Conservation (phyloP, 108 stramenopile genomes). For the Bacterosira constricta region DNA sequence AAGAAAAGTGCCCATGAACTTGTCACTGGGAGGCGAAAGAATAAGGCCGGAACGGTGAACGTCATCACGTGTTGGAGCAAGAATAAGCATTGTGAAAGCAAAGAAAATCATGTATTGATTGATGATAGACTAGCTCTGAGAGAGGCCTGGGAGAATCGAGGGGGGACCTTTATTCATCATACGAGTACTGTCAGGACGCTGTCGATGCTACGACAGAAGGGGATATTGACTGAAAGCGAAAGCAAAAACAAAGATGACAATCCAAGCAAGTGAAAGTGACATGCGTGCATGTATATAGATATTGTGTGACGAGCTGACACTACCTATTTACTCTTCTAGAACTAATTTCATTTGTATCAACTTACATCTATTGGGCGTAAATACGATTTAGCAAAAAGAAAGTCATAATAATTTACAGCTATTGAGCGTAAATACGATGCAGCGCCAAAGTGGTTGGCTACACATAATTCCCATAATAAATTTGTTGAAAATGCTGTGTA, state of each 20-base stretch:
- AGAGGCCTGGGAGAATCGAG: conserved; percentile 63
- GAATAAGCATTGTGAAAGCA: conserved; percentile 76
- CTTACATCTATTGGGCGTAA: no score
- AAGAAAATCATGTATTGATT: conserved; percentile 64
- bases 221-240: conserved; percentile 34
- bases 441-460: no score
- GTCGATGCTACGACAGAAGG: conserved; percentile 24
- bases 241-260: background rate
- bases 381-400: no score
- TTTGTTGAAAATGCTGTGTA: no score
- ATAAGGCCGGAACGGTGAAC: conserved; percentile 41
- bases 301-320: no score
- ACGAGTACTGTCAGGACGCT: conserved; percentile 40
- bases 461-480: no score
- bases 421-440: no score
- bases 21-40: conserved; percentile 32
- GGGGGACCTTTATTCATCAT: conserved; percentile 85
- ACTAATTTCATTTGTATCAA: no score
- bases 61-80: conserved; percentile 85
- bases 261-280: background rate
- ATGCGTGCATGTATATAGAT: no score
- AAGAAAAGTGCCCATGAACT: conserved; percentile 40
- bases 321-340: no score
- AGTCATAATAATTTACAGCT: no score
- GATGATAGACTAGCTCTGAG: conserved; percentile 65